A percentile compares a stretch with the other conserved stretches of the same genome.
phyloP scores from a whole-genome alignment of 805 yeast species.

The Candida maesae region DNA sequence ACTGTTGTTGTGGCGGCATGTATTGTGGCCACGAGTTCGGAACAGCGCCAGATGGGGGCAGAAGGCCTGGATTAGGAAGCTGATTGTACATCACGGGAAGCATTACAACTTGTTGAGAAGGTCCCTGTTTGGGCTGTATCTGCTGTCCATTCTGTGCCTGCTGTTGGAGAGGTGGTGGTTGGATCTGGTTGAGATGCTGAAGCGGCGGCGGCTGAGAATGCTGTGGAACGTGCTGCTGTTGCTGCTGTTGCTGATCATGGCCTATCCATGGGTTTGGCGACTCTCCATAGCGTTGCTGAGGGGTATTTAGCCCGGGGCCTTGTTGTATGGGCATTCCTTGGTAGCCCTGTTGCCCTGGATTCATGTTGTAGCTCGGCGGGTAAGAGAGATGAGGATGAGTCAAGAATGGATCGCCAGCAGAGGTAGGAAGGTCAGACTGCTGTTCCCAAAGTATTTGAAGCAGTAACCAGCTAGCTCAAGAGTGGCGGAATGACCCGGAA shows the following conservation, averaged over 20 bases:
- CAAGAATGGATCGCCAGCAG: neutral
- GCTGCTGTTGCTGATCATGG: constrained; percentile 3
- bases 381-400: neutral
- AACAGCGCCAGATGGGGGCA: constrained; percentile 5
- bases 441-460: too few species aligned
- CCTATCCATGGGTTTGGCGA: neutral
- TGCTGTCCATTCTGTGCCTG: constrained; percentile 4
- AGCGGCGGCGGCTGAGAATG: too few species aligned
- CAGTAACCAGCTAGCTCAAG: too few species aligned
- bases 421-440: too few species aligned
- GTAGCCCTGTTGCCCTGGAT: constrained; percentile 2
- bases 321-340: constrained; percentile 6
- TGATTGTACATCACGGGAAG: constrained; percentile 16
- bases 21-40: constrained; percentile 12
- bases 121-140: constrained; percentile 6
- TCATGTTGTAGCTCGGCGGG: constrained; percentile 1
- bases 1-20: constrained; percentile 10
- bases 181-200: constrained; percentile 5
- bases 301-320: constrained; percentile 2
- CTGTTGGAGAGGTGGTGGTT: constrained; percentile 6
- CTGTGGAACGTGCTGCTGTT: too few species aligned
- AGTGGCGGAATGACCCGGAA: too few species aligned
- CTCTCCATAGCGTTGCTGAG: constrained; percentile 6
- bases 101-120: constrained; percentile 11
- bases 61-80: constrained; percentile 7